phyloP scores from a whole-genome alignment of 495 filamentous ascomycete species.

The Penicillium dipodomyicola region DNA sequence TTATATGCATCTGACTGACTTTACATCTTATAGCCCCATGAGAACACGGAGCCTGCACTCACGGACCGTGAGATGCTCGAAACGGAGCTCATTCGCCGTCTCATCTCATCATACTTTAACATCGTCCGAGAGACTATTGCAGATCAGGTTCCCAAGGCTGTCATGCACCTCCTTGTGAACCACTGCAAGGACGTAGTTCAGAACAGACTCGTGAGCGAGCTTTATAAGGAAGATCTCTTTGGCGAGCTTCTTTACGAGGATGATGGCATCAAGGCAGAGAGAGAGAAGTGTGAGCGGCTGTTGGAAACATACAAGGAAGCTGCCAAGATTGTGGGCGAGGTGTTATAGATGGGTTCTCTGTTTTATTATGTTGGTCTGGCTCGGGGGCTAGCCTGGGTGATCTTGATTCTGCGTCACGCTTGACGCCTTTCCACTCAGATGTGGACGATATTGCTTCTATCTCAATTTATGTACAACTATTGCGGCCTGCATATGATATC shows the following conservation, averaged over 20 bases:
- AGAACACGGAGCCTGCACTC: conserved; percentile 69
- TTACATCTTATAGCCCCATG: conserved; percentile 37
- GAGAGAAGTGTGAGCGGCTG: conserved; percentile 96
- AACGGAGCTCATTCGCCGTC: conserved; percentile 91
- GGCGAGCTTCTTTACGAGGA: conserved; percentile 95
- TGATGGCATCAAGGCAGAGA: conserved; percentile 92
- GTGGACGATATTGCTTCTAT: conserved; percentile 4
- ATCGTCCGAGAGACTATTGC: conserved; percentile 97
- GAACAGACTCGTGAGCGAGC: conserved; percentile 90
- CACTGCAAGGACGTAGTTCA: conserved; percentile 97
- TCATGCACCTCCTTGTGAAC: conserved; percentile 98
- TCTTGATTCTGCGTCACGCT: conserved; percentile 5
- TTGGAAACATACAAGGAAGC: conserved; percentile 94
- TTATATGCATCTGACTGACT: background rate
- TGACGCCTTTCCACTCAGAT: background rate
- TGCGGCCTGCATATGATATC: conserved; percentile 21
- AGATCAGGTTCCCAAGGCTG: conserved; percentile 96
- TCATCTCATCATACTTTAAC: conserved; percentile 97
- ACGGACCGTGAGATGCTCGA: conserved; percentile 96
- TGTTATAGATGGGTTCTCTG: conserved; percentile 57
- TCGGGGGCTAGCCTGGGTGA: background rate
- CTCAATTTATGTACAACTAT: conserved; percentile 29
- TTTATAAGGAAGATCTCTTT: conserved; percentile 93
- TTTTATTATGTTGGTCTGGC: conserved; percentile 1
- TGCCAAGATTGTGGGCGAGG: conserved; percentile 95